Conservation (phyloP, 805 yeast genomes). For the Metschnikowia cerradonensis region DNA sequence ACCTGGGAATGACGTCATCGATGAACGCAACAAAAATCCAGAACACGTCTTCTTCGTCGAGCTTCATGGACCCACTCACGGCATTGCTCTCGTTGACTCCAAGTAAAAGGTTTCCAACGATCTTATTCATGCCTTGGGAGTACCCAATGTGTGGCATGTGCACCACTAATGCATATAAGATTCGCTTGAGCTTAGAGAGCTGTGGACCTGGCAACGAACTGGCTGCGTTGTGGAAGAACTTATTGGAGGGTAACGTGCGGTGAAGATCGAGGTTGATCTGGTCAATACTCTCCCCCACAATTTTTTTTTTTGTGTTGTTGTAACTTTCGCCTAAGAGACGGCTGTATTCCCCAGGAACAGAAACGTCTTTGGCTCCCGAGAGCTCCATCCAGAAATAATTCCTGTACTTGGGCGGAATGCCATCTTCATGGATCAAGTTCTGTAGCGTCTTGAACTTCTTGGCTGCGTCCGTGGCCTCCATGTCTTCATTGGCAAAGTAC, state of each 20-base stretch:
- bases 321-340: constrained; percentile 19
- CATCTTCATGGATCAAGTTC: constrained; percentile 35
- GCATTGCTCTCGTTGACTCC: constrained; percentile 24
- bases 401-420: constrained; percentile 48
- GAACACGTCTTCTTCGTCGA: constrained; percentile 46
- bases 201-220: constrained; percentile 51
- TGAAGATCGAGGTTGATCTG: constrained; percentile 53
- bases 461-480: constrained; percentile 4
- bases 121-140: constrained; percentile 59
- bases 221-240: constrained; percentile 39
- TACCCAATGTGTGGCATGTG: constrained; percentile 49
- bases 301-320: background rate
- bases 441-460: constrained; percentile 11
- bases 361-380: constrained; percentile 44
- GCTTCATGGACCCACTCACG: constrained; percentile 5
- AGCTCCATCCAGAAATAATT: constrained; percentile 51
- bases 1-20: constrained; percentile 47
- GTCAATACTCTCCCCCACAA: constrained; percentile 26
- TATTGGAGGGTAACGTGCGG: constrained; percentile 53
- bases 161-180: constrained; percentile 47
- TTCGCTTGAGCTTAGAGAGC: constrained; percentile 41
- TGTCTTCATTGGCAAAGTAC: constrained; percentile 20
- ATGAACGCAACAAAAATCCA: constrained; percentile 49
- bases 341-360: constrained; percentile 46
- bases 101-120: constrained; percentile 48